Percentiles rank a stretch among this genome's conserved stretches.
These are phyloP conservation scores for Hypoxylon sp. DNA, from an alignment of 2,329 filamentous ascomycete genomes.

Conservation along the genomic window DNA sequence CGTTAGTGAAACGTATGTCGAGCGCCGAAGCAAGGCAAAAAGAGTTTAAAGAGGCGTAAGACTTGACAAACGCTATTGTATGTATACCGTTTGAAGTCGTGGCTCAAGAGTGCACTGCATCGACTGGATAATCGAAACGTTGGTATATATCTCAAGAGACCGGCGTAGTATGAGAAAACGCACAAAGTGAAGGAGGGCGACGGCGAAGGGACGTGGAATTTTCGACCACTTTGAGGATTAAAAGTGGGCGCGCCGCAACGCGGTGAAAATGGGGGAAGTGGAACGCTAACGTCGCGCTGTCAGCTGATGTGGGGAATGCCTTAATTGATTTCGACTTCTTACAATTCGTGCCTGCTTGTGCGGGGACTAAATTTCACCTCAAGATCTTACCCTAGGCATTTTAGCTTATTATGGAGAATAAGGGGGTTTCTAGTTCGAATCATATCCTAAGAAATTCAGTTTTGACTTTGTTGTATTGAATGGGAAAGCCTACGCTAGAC, in stretches of 20 bases:
- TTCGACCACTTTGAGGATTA: slow-evolving; percentile 27
- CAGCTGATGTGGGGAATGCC: slow-evolving; percentile 45
- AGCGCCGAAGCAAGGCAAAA: background rate
- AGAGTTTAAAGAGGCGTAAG: background rate
- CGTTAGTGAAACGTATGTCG: background rate
- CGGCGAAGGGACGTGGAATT: slow-evolving; percentile 3
- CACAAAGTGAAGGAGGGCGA: background rate
- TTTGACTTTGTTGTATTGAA: background rate
- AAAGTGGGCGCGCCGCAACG: slow-evolving; percentile 41
- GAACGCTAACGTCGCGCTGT: slow-evolving; percentile 46
- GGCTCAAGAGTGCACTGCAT: background rate
- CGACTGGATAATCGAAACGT: background rate
- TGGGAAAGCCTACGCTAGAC: background rate
- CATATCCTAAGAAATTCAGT: background rate
- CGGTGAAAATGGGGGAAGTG: slow-evolving; percentile 27
- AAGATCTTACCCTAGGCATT: background rate
- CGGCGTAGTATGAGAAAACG: background rate
- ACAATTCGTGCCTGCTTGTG: slow-evolving; percentile 2
- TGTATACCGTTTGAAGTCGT: background rate
- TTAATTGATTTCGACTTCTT: slow-evolving; percentile 29
- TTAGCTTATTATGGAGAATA: background rate
- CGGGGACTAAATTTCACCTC: background rate
- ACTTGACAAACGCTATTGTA: background rate
- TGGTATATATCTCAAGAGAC: background rate
- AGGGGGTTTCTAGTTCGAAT: background rate